Evolutionary conservation across 331 rosid species (phyloP), one percentile per base, ranked within the genome.

Genomic region (Pyrus hybrid): DNA sequence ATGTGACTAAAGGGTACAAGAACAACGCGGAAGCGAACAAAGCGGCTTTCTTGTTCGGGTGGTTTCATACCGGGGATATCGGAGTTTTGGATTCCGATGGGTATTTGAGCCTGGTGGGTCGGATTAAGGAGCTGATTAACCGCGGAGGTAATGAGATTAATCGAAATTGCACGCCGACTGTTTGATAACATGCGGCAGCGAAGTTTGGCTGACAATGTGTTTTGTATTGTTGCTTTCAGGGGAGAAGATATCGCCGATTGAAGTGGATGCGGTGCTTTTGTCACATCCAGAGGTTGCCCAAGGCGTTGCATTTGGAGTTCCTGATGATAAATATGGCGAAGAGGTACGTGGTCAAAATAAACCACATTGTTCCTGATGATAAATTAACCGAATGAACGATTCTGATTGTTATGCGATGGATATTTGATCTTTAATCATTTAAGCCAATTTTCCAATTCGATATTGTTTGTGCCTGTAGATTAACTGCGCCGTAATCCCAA

Each of bases 21-120:
- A 80, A 85, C 79, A 85, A 85, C 68, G 85, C 86, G 0, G 85
- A 85, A 7, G 89, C 86, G 3, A 85, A 85, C 65, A 77, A 80
- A 29, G 25, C 83, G 3, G 83, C 83, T 5, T 85, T 92, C 76
- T 43, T 61, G 66, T 89, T 89, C 51, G 97, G 89, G 37, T 95
- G 97, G 96, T 95, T 95, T 30, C 99, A 95, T 10, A 95, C 99
- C 0, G 99, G 99, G 7, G 99, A 95, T 54, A 30, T 95, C n/a
- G 97, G 97, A 5, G 83, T 66, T 33, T 80, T 95, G 8, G 99
- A 95, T 47, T 80, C 90, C 2, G 97, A 95, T 18, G 93, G 99
- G 45, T 92, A 92, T 61, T 90, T 95, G 87, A 91, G 89, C 69
- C 93, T 95, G 17, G 97, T 95, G 56, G 99, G 99, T 69, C 90